Evolutionary conservation across 1,284 basidiomycete genomes (phyloP), one percentile per base, ranked within the genome.

Genomic region (Hortiboletus rubellus): DNA sequence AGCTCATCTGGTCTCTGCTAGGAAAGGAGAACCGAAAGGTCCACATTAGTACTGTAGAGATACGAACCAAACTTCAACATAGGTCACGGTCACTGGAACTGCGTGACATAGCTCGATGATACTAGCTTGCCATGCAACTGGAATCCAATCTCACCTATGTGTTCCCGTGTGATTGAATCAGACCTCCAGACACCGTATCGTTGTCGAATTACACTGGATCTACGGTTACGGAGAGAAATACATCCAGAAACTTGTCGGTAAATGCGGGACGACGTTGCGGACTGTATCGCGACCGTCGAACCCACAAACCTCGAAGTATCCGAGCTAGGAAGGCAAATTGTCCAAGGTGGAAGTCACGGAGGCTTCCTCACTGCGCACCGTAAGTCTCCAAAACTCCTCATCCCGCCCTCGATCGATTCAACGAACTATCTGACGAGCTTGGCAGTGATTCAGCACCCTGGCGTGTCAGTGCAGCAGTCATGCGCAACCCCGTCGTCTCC

Each of bases 401-500:
- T 46, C 34, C 22, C 38, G 24, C 34, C 15, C 27, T 17, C 27
- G 8, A 10, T 10, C 12, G 17, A 4, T 30, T 73, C 7, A 33
- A 31, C 54, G 55, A 37, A 36, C 50, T 52, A 54, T 42, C 22
- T 7, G 6, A 38, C 31, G 37, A 10, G 40, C 40, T 15, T 14
- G 31, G 2, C 12, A 87, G 85, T 91, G n/a, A 80, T 89, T 44
- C 81, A 82, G 59, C 81, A 80, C 63, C 86, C 87, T 0, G 77
- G 80, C 34, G 67, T 80, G 27, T 91, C 72, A 79, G 77, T 10
- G 87, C 85, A 0, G 82, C 82, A 0, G 78, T 82, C 38, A 63
- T 89, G 50, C 80, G 85, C 45, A 92, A 92, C 64, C 89, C 90
- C 0, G 89, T 91, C 55, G 85, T 84, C 47, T 82, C 83, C 10